These are phyloP conservation scores for Pseudogymnoascus sp. DNA, from an alignment of 2,329 filamentous ascomycete species.

Conservation along the genomic window DNA sequence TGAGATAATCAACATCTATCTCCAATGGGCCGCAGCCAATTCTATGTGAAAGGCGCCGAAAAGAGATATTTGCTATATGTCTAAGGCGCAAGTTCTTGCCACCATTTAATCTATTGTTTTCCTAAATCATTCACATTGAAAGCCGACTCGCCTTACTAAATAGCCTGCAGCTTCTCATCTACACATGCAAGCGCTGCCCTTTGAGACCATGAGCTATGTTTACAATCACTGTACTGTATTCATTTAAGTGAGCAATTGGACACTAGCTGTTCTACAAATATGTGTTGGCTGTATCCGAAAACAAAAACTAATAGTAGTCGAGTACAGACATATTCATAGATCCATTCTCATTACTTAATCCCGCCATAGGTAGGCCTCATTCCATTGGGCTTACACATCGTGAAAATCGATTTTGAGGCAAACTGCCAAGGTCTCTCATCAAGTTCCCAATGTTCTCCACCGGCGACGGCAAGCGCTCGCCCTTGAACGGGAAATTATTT, in stretches of 20 bases:
- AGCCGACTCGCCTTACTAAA: constrained; percentile 12
- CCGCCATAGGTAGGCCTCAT: background rate
- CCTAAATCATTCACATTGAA: constrained; percentile 14
- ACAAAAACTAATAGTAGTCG: background rate
- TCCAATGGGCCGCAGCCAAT: no score
- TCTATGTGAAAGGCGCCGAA: no score
- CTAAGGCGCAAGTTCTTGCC: constrained; percentile 24
- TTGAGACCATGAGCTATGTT: constrained; percentile 29
- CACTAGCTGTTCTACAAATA: background rate
- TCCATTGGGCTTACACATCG: background rate
- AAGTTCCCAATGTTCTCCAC: constrained; percentile 62
- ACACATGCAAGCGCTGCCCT: constrained; percentile 24
- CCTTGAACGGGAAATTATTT: constrained; percentile 41
- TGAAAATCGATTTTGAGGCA: constrained; percentile 31
- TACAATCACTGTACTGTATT: constrained; percentile 29
- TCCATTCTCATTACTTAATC: background rate
- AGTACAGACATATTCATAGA: background rate
- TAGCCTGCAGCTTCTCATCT: constrained; percentile 20
- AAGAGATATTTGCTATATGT: no score
- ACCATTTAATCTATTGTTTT: constrained; percentile 23
- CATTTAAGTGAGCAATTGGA: constrained; percentile 15
- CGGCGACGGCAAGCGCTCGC: constrained; percentile 48
- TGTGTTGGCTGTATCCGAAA: background rate
- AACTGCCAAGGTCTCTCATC: constrained; percentile 53
- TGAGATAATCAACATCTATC: no score